Evolutionary conservation across 2,329 filamentous ascomycete genomes (phyloP), one percentile per base, ranked within the genome.

Genomic region (Dactylonectria estremocensis): DNA sequence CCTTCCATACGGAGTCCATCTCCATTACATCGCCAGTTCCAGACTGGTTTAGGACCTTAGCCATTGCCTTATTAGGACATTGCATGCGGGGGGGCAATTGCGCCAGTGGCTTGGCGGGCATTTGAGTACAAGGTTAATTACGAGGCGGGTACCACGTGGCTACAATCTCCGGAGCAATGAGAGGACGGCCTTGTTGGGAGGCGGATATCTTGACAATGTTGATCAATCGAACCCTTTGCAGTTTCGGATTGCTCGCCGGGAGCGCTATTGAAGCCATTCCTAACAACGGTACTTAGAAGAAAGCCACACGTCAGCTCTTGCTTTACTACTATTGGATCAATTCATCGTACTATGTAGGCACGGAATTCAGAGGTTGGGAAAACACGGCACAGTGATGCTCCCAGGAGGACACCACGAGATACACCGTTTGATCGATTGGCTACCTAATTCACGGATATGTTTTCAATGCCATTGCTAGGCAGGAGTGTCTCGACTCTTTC

Each of bases 391-490:
- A 22, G 43, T 57, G 14, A 61, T 64, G 33, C n/a, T 53, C 20
- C 22, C 28, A 10, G 55, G 10, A 61, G 40, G n/a, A 45, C 40
- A 50, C 20, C 40, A 37, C 59, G 50, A 66, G 28, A 37, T 43
- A 54, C 49, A 22, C 24, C n/a, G n/a, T 40, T 67, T 54, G 43
- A 28, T 35, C 35, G 46, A 53, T 35, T 37, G 22, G 33, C 54
- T 67, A 66, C 11, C 31, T 59, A 43, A 28, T 31, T 14, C 24
- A 49, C 31, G 20, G 14, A 35, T 31, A 53, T 18, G n/a, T 35
- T 35, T 13, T 43, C 50, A 11, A 35, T 35, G 16, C 50, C 11
- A 37, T 20, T 1, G 3, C 20, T 53, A 9, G 28, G 24, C 24
- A 33, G 37, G 9, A 31, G 24, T 18, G n/a, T 7, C 16, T 20